Evolutionary conservation across 1,139 yeast species (phyloP).

Genomic region (Yamadazyma buinensis): DNA sequence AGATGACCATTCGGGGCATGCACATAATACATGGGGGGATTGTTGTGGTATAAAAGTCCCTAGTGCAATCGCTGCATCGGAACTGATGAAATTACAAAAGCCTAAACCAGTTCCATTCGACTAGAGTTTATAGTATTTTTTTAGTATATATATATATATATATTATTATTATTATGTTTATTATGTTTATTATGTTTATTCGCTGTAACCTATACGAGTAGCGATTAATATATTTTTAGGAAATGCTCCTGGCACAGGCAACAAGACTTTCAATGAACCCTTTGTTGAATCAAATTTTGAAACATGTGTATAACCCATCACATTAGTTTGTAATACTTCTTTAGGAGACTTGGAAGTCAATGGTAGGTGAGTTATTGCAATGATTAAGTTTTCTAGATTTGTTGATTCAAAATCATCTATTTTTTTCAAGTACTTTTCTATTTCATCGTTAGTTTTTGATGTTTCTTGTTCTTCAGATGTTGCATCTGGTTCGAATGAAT

Average conservation of each 20-base stretch:
- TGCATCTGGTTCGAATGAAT: slow-evolving; percentile 34
- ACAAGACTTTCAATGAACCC: slow-evolving; percentile 64
- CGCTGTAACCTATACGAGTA: slow-evolving; percentile 30
- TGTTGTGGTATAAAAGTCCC: slow-evolving; percentile 98
- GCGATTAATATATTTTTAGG: slow-evolving; percentile 47
- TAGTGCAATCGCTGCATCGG: slow-evolving; percentile 88
- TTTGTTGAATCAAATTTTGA: slow-evolving; percentile 59
- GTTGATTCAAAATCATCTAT: slow-evolving; percentile 49
- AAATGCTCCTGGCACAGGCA: slow-evolving; percentile 84
- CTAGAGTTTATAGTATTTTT: slow-evolving; percentile 25
- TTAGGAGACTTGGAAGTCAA: slow-evolving; percentile 45
- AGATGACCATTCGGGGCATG: slow-evolving; percentile 28
- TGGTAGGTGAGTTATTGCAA: slow-evolving; percentile 69
- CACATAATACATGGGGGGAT: slow-evolving; percentile 83
- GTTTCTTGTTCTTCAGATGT: slow-evolving; percentile 17
- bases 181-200: no score
- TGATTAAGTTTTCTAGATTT: slow-evolving; percentile 63
- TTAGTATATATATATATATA: no score
- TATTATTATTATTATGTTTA: no score
- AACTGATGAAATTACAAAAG: slow-evolving; percentile 30
- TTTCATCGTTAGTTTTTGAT: slow-evolving; percentile 23
- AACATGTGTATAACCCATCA: slow-evolving; percentile 61
- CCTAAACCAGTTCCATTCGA: slow-evolving; percentile 70
- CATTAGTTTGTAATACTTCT: slow-evolving; percentile 54
- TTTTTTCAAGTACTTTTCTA: slow-evolving; percentile 31